These are phyloP conservation scores for Toxoplasma gondii DNA, from an alignment of 169 alveolate genomes.

Conservation along the genomic window DNA sequence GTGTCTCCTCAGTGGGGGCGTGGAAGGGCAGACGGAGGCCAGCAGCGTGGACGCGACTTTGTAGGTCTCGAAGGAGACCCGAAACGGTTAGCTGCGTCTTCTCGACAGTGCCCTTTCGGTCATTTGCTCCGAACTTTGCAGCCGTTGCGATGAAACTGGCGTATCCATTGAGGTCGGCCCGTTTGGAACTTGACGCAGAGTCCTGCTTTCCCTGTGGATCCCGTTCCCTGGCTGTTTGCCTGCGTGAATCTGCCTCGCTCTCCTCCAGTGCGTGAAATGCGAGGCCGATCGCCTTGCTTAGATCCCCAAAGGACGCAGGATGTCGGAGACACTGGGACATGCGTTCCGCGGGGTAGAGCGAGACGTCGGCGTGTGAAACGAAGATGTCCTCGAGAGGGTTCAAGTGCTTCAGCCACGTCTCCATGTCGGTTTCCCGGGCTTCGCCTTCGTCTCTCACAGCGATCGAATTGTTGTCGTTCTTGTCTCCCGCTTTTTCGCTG, in stretches of 20 bases:
- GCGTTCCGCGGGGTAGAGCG: conserved; percentile 6
- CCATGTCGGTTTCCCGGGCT: background rate
- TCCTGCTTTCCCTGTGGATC: background rate
- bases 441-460: background rate
- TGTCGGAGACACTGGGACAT: conserved; percentile 8
- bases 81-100: background rate
- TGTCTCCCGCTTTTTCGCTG: background rate
- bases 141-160: background rate
- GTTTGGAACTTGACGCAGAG: background rate
- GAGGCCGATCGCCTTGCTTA: background rate
- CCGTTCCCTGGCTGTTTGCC: background rate
- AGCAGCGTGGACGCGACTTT: background rate
- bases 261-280: background rate
- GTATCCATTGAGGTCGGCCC: background rate
- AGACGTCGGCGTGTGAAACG: background rate
- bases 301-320: conserved; percentile 1
- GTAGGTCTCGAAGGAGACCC: background rate
- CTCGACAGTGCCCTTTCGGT: conserved; percentile 28
- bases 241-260: background rate
- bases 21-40: background rate
- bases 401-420: background rate
- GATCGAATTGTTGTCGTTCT: background rate
- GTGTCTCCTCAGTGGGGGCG: background rate
- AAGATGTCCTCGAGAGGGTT: background rate
- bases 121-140: conserved; percentile 21